Evolutionary conservation across 805 yeast species (phyloP).

Genomic region (Zygosaccharomyces kombuchaensis): DNA sequence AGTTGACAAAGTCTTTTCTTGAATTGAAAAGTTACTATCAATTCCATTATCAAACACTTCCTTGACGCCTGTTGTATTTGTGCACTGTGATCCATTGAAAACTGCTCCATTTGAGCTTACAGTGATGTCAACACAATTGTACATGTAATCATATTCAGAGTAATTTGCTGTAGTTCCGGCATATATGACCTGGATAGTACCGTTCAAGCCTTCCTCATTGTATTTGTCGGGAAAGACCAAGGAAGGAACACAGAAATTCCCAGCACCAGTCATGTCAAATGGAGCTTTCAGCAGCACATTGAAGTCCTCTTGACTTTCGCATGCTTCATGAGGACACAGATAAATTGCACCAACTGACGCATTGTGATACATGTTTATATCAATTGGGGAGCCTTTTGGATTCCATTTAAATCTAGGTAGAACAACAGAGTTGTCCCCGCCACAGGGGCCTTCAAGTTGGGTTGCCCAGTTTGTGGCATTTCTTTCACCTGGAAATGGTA

Average conservation of each 20-base stretch:
- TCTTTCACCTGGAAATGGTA: conserved; percentile 35
- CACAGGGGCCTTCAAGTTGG: conserved; percentile 31
- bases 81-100: conserved; percentile 27
- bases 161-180: conserved; percentile 18
- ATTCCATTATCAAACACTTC: not conserved
- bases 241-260: conserved; percentile 32
- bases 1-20: not conserved
- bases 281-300: conserved; percentile 24
- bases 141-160: conserved; percentile 25
- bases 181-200: conserved; percentile 30
- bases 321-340: conserved; percentile 24
- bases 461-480: conserved; percentile 31
- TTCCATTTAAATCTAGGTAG: conserved; percentile 31
- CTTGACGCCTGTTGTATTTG: conserved; percentile 17
- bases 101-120: conserved; percentile 26
- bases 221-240: conserved; percentile 24
- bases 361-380: conserved; percentile 21
- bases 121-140: conserved; percentile 31
- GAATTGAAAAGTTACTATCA: not conserved
- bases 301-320: conserved; percentile 25
- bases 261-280: conserved; percentile 19
- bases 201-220: conserved; percentile 19
- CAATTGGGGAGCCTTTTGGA: conserved; percentile 33
- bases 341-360: conserved; percentile 27
- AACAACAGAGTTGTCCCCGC: conserved; percentile 28